Percentiles rank a stretch among this genome's conserved stretches.
phyloP scores from a whole-genome alignment of 331 rosid genomes.

The Saraca asoca region DNA sequence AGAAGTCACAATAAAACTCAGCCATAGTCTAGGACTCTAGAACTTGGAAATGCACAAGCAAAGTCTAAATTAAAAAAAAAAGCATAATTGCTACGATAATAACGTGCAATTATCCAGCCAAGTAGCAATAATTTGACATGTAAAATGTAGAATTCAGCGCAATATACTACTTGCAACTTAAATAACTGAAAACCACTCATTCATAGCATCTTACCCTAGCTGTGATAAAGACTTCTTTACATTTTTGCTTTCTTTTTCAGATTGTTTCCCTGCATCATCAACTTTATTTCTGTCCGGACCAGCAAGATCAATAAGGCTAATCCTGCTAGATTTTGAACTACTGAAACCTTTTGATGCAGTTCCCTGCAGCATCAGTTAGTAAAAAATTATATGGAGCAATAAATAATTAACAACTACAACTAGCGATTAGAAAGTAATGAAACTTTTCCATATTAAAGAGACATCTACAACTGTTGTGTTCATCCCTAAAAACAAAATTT shows the following conservation, averaged over 20 bases:
- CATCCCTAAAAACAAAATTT: not conserved
- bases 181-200: not conserved
- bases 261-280: slow-evolving; percentile 60
- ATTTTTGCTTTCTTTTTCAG: slow-evolving; percentile 60
- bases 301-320: slow-evolving; percentile 90
- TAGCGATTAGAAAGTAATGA: too few relatives aligned
- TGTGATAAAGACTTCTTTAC: slow-evolving; percentile 85
- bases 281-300: slow-evolving; percentile 72
- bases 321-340: slow-evolving; percentile 93
- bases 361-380: slow-evolving; percentile 53
- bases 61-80: not conserved
- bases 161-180: slow-evolving; percentile 5
- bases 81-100: not conserved
- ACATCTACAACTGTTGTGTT: not conserved
- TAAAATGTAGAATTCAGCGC: slow-evolving; percentile 14
- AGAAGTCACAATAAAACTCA: slow-evolving; percentile 11
- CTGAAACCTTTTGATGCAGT: slow-evolving; percentile 75
- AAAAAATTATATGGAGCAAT: slow-evolving; percentile 20
- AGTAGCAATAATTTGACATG: not conserved
- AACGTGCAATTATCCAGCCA: not conserved
- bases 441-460: slow-evolving; percentile 3
- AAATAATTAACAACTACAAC: not conserved
- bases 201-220: slow-evolving; percentile 72
- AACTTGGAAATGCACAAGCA: not conserved
- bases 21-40: not conserved